A percentile compares a stretch with the other conserved stretches of the same genome.
Evolutionary conservation across 2,329 filamentous ascomycete genomes (phyloP).

Genomic region (Scleromitrula shiraiana): DNA sequence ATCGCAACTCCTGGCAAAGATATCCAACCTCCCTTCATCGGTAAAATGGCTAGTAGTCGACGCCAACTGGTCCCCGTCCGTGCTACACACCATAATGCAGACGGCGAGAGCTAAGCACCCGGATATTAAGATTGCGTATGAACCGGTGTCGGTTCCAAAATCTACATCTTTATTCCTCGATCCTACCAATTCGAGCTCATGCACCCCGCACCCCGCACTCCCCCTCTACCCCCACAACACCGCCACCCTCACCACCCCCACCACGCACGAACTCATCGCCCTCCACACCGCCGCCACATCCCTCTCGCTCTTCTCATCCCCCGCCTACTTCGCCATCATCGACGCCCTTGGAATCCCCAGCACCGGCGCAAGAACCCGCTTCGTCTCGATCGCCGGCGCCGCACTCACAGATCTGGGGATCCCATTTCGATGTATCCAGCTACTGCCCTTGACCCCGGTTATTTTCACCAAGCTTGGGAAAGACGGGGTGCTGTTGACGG

Average conservation of each 20-base stretch:
- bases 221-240: constrained; percentile 49
- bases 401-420: constrained; percentile 71
- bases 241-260: constrained; percentile 75
- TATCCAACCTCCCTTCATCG: neutral
- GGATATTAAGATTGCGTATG: constrained; percentile 63
- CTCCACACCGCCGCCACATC: constrained; percentile 67
- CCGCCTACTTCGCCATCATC: constrained; percentile 71
- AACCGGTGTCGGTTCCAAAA: constrained; percentile 83
- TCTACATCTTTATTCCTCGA: constrained; percentile 58
- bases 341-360: constrained; percentile 69
- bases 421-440: constrained; percentile 73
- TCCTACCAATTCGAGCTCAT: no score
- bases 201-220: neutral
- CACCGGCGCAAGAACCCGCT: constrained; percentile 60
- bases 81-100: constrained; percentile 59
- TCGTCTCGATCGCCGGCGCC: constrained; percentile 58
- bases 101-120: constrained; percentile 27
- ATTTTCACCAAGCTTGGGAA: constrained; percentile 77
- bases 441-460: constrained; percentile 81
- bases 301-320: constrained; percentile 58
- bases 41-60: constrained; percentile 74
- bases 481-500: constrained; percentile 55
- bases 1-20: neutral
- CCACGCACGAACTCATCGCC: constrained; percentile 69
- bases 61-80: constrained; percentile 68